Conservation (phyloP, 208 protist genomes). For the Trypanosoma vivax region DNA sequence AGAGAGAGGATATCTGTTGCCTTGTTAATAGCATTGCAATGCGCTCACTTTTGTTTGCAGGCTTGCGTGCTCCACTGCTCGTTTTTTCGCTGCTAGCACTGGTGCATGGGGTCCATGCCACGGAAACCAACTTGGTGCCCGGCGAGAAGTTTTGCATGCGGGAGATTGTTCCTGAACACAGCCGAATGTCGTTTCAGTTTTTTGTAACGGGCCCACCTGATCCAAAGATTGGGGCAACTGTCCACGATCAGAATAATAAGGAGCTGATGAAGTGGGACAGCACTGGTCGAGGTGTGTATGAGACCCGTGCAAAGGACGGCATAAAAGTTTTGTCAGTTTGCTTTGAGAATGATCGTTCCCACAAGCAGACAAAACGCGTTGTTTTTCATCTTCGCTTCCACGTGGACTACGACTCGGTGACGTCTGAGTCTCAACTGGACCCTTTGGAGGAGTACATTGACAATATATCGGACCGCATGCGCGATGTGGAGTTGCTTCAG, state of each 20-base stretch:
- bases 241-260: constrained; percentile 21
- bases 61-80: constrained; percentile 4
- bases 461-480: constrained; percentile 22
- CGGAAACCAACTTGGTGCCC: constrained; percentile 17
- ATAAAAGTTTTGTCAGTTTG: constrained; percentile 17
- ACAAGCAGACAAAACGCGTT: constrained; percentile 29
- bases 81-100: constrained; percentile 6
- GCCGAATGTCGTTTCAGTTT: constrained; percentile 34
- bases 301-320: constrained; percentile 17
- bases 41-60: no score
- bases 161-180: constrained; percentile 24
- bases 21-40: no score
- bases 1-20: neutral
- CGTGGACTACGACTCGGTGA: constrained; percentile 20
- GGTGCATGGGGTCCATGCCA: neutral
- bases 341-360: constrained; percentile 47
- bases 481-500: constrained; percentile 47
- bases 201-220: constrained; percentile 16
- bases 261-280: constrained; percentile 23
- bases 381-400: constrained; percentile 43
- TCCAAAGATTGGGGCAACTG: constrained; percentile 16
- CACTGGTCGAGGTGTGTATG: constrained; percentile 23
- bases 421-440: constrained; percentile 33
- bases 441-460: constrained; percentile 61
- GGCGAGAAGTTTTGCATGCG: constrained; percentile 21